These are phyloP conservation scores for Termitomyces eurrhizus DNA, from an alignment of 768 basidiomycete genomes.

Conservation along the genomic window DNA sequence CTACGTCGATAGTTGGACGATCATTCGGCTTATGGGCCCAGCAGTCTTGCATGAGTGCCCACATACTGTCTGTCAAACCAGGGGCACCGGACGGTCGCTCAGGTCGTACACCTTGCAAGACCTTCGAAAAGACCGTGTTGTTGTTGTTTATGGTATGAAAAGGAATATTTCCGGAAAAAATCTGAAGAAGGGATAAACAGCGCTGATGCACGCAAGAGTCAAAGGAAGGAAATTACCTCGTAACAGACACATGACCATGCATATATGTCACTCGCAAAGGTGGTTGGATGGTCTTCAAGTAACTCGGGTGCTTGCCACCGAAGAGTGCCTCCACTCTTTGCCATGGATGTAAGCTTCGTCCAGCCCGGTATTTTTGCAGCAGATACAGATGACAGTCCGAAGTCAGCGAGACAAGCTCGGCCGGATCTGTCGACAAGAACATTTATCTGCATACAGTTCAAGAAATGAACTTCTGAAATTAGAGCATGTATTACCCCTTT, in stretches of 20 bases:
- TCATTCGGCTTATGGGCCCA: neutral
- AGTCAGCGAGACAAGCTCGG: slow-evolving; percentile 24
- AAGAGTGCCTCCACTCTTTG: slow-evolving; percentile 16
- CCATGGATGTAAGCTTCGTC: slow-evolving; percentile 4
- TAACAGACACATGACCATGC: slow-evolving; percentile 25
- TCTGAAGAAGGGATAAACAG: neutral
- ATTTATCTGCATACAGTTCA: slow-evolving; percentile 16
- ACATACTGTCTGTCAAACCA: neutral
- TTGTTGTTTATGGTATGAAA: neutral
- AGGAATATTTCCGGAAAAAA: neutral
- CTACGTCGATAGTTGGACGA: neutral
- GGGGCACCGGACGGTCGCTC: neutral
- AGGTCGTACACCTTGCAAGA: neutral
- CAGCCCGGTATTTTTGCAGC: slow-evolving; percentile 14
- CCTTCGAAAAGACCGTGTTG: neutral
- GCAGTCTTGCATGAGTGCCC: neutral
- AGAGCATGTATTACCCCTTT: neutral
- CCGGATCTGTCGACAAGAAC: slow-evolving; percentile 19
- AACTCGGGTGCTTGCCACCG: slow-evolving; percentile 27
- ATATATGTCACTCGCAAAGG: slow-evolving; percentile 23
- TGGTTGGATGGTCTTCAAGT: slow-evolving; percentile 7
- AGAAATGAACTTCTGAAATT: too few species aligned
- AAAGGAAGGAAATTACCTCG: slow-evolving; percentile 14
- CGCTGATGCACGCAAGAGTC: neutral
- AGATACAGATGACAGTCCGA: slow-evolving; percentile 21